phyloP scores from a whole-genome alignment of 768 basidiomycete species.

The Leccinum barrowsii region DNA sequence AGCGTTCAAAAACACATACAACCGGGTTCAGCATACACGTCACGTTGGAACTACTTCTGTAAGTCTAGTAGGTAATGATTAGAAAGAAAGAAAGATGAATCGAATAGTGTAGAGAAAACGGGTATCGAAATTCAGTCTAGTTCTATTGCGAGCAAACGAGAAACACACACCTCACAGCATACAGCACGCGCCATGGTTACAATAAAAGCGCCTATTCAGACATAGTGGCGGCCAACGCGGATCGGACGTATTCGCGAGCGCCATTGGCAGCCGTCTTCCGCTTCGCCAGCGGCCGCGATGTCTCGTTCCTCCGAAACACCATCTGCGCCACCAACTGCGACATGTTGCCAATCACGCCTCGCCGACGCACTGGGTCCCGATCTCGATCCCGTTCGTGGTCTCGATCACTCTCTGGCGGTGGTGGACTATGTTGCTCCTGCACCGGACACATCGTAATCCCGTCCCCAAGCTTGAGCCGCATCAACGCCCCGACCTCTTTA shows the following conservation, averaged over 20 bases:
- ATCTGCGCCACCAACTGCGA: constrained; percentile 46
- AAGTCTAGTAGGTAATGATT: constrained; percentile 15
- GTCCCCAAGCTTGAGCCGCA: constrained; percentile 51
- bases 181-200: constrained; percentile 4
- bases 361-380: constrained; percentile 19
- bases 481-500: constrained; percentile 52
- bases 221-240: constrained; percentile 27
- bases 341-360: constrained; percentile 28
- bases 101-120: constrained; percentile 12
- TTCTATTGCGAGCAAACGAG: constrained; percentile 5
- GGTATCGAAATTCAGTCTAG: constrained; percentile 21
- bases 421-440: constrained; percentile 17
- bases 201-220: constrained; percentile 16
- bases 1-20: constrained; percentile 20
- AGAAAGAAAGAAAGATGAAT: not conserved
- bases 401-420: constrained; percentile 19
- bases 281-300: constrained; percentile 36
- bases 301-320: constrained; percentile 43
- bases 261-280: constrained; percentile 25
- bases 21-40: constrained; percentile 22
- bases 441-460: constrained; percentile 16
- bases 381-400: not conserved
- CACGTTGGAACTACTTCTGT: constrained; percentile 6
- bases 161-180: constrained; percentile 27
- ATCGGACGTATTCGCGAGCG: constrained; percentile 23